Conservation (phyloP, 1,284 basidiomycete species). For the Fomitopsis pinicola region DNA sequence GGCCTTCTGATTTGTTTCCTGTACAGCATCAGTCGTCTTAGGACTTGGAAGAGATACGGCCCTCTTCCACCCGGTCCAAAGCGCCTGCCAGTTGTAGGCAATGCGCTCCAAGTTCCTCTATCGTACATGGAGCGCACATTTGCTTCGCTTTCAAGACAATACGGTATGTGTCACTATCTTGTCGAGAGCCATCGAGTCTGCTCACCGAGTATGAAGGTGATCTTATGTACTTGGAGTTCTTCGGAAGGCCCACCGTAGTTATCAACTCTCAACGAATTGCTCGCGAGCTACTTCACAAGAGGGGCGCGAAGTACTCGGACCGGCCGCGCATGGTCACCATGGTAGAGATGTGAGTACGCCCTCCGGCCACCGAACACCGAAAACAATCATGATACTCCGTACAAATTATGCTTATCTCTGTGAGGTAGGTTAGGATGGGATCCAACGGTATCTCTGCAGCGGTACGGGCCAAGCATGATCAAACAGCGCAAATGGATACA, state of each 20-base stretch:
- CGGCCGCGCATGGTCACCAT: constrained; percentile 5
- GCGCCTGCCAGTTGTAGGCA: not conserved
- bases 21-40: not conserved
- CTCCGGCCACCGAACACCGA: not conserved
- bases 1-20: not conserved
- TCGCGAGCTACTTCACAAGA: not conserved
- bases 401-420: too few species aligned
- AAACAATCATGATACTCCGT: too few species aligned
- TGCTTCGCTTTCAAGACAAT: not conserved
- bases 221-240: constrained; percentile 2
- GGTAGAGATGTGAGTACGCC: not conserved
- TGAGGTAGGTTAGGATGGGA: not conserved
- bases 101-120: not conserved
- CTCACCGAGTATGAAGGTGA: not conserved
- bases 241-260: not conserved
- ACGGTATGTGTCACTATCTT: not conserved
- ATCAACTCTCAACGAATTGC: not conserved
- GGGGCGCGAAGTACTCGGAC: constrained; percentile 8
- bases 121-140: not conserved
- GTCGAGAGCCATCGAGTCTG: not conserved
- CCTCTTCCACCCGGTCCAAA: not conserved
- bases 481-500: constrained; percentile 20
- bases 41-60: not conserved
- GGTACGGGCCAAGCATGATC: constrained; percentile 13
- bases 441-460: not conserved